Evolutionary conservation across 1,284 basidiomycete species (phyloP), one percentile per base, ranked within the genome.

Genomic region (Athelia sp.): DNA sequence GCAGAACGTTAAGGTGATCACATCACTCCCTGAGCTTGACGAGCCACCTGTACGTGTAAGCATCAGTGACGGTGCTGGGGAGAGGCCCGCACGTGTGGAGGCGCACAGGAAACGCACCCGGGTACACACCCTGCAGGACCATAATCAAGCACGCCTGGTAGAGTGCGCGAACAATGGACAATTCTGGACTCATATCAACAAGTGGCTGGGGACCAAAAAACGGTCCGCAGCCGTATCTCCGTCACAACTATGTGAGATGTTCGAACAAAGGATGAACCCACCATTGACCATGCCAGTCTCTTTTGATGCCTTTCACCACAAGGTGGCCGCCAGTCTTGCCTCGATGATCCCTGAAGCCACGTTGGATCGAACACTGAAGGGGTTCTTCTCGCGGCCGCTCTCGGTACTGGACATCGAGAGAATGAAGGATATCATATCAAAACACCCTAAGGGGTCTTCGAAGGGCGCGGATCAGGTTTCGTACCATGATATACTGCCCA

Each of bases 301-400:
- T 40, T 50, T 50, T 24, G 38, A 48, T 22, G n/a, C 6, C 17
- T 22, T 38, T 10, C 21, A 47, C 18, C 34, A 17, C 13, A 31
- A 42, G 13, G 9, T 32, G 3, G 19, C 21, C 23, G 3, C 45
- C 2, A 8, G 19, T 11, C 14, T 11, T 3, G 45, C 46, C 11
- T 21, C 19, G 10, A 3, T 31, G 2, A 47, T 51, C 22, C 46
- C 50, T 17, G 21, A 21, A 47, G 17, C 2, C 8, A 40, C 36
- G 6, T 6, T 22, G n/a, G 36, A 40, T 15, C 4, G 36, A 10
- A 40, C 36, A 40, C 45, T 46, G 13, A 13, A 43, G 2, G 6
- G 10, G 14, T 31, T 43, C 1, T 52, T 54, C 32, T 50, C 48
- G n/a, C 47, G 51, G 9, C 35, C 36, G 4, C 43, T 51, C 15